Percentiles rank a stretch among this genome's conserved stretches.
Conservation (phyloP, 768 basidiomycete species). For the Sporobolomyces phaffii region DNA sequence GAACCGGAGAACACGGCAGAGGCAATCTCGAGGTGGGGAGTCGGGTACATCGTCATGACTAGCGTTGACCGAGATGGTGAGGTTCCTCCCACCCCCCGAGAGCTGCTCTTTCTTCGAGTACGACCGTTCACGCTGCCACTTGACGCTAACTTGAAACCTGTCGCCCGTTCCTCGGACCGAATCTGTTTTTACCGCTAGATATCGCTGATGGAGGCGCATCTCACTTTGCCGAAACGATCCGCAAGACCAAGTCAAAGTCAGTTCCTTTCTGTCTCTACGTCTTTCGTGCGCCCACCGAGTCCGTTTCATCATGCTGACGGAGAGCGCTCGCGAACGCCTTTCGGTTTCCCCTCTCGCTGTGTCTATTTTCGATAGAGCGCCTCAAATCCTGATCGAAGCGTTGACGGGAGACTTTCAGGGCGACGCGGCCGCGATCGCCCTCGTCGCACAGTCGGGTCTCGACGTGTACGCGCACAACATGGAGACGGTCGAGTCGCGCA, state of each 20-base stretch:
- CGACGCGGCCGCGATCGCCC: constrained; percentile 62
- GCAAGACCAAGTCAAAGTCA: constrained; percentile 90
- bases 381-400: constrained; percentile 91
- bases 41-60: constrained; percentile 95
- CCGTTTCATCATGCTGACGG: not conserved
- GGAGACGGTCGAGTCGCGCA: constrained; percentile 89
- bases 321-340: too few relatives aligned
- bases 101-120: not conserved
- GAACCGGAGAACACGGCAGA: constrained; percentile 98
- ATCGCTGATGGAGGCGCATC: constrained; percentile 82
- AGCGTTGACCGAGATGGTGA: constrained; percentile 93
- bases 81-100: constrained; percentile 35
- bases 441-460: constrained; percentile 84
- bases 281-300: not conserved
- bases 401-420: constrained; percentile 92
- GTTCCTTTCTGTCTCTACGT: constrained; percentile 33
- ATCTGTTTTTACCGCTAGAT: constrained; percentile 59
- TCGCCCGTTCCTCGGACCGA: too few relatives aligned
- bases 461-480: constrained; percentile 98
- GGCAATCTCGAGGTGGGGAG: constrained; percentile 93
- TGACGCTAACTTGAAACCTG: too few relatives aligned
- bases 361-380: constrained; percentile 60
- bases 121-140: too few relatives aligned
- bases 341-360: too few relatives aligned
- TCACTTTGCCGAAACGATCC: constrained; percentile 92